Evolutionary conservation across 345 rosid genomes (phyloP), one percentile per base, ranked within the genome.

Genomic region (Firmiana major): DNA sequence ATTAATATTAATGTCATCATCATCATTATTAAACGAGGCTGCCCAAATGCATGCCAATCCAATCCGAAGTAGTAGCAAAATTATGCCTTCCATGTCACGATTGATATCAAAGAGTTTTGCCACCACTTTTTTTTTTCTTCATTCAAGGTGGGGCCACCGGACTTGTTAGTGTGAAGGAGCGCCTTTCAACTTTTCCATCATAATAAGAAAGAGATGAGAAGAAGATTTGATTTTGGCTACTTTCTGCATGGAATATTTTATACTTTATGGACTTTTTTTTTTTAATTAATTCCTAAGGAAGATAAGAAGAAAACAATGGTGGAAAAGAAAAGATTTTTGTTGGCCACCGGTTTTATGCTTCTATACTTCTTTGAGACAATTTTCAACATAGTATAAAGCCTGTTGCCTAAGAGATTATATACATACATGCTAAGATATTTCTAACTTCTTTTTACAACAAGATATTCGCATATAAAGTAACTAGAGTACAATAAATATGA

Each of bases 181-280:
- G 72, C 55, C 55, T 9, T 49, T 49, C 74, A 70, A 49, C 59
- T 70, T 49, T 70, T 49, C 22, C 40, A 49, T 70, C 60, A 54
- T 48, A 70, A 48, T 11, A 59, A 10, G 24, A n/a, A 55, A 21
- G 11, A 55, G 60, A 45, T 43, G 36, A 66, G 15, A 65, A 28
- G 22, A 70, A 70, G 74, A 70, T 70, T 70, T 70, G 59, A 49
- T 70, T 70, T 70, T 49, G 74, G 59, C 49, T 70, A 70, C 74
- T 49, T 28, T 70, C 13, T 70, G 59, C 74, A 49, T 49, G 59
- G 43, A 49, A 70, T 49, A 28, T 70, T 70, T 64, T 6, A 10
- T 49, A 16, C 19, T 17, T 26, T 69, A 26, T 46, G 40, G 65
- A 60, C n/a, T 7, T 60, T 12, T 60, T 59, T n/a, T n/a, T 60